Evolutionary conservation across 768 basidiomycete genomes (phyloP).

Genomic region (Mycena galericulata): DNA sequence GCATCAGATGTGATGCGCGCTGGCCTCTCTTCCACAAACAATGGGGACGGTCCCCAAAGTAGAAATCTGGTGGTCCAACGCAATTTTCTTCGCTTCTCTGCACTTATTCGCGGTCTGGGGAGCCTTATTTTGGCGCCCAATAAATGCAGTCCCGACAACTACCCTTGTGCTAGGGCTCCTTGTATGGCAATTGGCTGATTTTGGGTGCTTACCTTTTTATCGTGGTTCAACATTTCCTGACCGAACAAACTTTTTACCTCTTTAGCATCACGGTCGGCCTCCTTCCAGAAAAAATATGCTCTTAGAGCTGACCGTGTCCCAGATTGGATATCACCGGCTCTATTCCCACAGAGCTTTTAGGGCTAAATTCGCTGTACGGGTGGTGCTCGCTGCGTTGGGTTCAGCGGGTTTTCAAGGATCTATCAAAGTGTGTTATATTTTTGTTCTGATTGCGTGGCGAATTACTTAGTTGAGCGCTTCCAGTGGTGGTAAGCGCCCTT

Average conservation of each 20-base stretch:
- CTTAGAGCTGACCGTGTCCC: background rate
- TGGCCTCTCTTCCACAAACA: conserved; percentile 8
- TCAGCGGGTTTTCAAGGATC: conserved; percentile 84
- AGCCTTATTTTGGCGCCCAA: conserved; percentile 60
- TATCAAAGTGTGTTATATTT: conserved; percentile 65
- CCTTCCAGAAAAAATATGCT: background rate
- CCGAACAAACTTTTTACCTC: too few relatives aligned
- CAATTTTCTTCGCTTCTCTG: conserved; percentile 64
- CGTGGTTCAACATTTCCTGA: too few relatives aligned
- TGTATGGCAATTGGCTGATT: conserved; percentile 77
- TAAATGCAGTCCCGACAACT: conserved; percentile 50
- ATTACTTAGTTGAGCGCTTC: background rate
- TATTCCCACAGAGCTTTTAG: conserved; percentile 81
- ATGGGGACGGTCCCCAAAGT: conserved; percentile 45
- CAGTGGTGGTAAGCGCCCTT: conserved; percentile 65
- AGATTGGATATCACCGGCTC: conserved; percentile 81
- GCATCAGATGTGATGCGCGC: conserved; percentile 17
- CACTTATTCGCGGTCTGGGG: conserved; percentile 71
- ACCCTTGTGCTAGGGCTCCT: conserved; percentile 67
- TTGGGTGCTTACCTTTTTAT: conserved; percentile 61
- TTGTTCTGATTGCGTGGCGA: conserved; percentile 14
- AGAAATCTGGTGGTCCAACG: conserved; percentile 71
- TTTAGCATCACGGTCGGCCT: conserved; percentile 69
- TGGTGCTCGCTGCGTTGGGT: conserved; percentile 73
- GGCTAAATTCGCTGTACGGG: conserved; percentile 65